Conservation (phyloP, 306 rosid species). For the Lupinus albus region DNA sequence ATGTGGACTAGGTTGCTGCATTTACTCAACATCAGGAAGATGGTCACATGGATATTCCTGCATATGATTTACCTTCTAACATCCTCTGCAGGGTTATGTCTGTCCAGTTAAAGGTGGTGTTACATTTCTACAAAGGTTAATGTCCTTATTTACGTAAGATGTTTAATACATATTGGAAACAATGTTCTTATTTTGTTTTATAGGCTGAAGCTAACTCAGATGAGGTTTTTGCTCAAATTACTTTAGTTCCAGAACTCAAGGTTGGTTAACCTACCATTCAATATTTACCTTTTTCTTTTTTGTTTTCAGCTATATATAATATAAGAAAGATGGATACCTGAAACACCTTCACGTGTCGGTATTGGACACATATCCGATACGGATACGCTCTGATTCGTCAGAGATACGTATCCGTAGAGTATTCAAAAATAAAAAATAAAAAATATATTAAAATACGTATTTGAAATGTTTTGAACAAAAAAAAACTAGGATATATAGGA, state of each 20-base stretch:
- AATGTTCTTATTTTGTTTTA: slow-evolving; percentile 35
- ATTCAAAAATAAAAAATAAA: too few relatives aligned
- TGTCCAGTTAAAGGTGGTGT: slow-evolving; percentile 58
- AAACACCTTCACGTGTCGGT: too few relatives aligned
- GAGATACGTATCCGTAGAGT: too few relatives aligned
- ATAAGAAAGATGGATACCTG: too few relatives aligned
- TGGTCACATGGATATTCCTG: slow-evolving; percentile 50
- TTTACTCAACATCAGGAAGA: slow-evolving; percentile 44
- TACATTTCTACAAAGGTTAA: not conserved
- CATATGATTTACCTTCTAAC: slow-evolving; percentile 56
- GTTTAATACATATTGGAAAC: slow-evolving; percentile 9
- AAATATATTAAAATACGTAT: too few relatives aligned
- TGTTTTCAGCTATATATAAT: too few relatives aligned
- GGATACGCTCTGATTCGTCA: too few relatives aligned
- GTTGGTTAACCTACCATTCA: slow-evolving; percentile 39
- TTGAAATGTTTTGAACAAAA: too few relatives aligned
- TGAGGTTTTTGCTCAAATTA: slow-evolving; percentile 64
- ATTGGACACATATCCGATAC: too few relatives aligned
- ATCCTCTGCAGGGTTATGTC: slow-evolving; percentile 61
- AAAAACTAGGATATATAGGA: too few relatives aligned
- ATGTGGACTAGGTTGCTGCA: slow-evolving; percentile 56
- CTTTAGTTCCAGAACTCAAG: slow-evolving; percentile 52
- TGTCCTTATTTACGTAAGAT: not conserved
- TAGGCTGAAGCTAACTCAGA: slow-evolving; percentile 65
- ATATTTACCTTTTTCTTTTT: not conserved